A percentile compares a stretch with the other conserved stretches of the same genome.
Evolutionary conservation across 2,329 filamentous ascomycete species (phyloP).

Genomic region (Hawksworthiomyces lignivorus): DNA sequence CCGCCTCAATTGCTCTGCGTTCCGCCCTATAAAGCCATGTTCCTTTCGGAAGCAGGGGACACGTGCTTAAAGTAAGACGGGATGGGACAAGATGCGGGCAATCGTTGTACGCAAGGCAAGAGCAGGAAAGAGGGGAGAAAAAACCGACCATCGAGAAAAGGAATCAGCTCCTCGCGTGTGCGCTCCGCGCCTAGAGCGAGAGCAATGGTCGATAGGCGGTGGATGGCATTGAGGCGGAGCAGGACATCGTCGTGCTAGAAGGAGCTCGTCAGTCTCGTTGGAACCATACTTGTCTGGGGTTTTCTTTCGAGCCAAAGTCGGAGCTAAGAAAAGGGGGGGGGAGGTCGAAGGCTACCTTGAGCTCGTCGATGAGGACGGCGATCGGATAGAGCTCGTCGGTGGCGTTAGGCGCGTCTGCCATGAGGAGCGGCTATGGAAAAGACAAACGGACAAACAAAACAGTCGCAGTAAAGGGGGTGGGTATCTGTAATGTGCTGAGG

Average conservation of each 20-base stretch:
- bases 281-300: no score
- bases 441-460: no score
- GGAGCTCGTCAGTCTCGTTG: slow-evolving; percentile 7
- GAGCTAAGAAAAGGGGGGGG: background rate
- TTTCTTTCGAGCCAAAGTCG: no score
- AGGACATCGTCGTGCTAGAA: slow-evolving; percentile 93
- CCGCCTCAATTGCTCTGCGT: no score
- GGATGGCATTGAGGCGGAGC: slow-evolving; percentile 95
- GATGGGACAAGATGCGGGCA: background rate
- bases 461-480: no score
- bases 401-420: slow-evolving; percentile 83
- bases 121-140: slow-evolving; percentile 15
- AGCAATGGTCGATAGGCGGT: slow-evolving; percentile 95
- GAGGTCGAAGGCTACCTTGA: slow-evolving; percentile 62
- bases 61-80: background rate
- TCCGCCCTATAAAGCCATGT: no score
- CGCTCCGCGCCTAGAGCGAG: slow-evolving; percentile 91
- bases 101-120: no score
- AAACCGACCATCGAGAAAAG: slow-evolving; percentile 89
- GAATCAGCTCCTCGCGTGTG: slow-evolving; percentile 96
- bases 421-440: slow-evolving; percentile 34
- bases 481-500: no score
- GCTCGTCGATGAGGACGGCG: slow-evolving; percentile 97
- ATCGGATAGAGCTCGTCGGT: slow-evolving; percentile 99
- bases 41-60: no score